Evolutionary conservation across 2,329 filamentous ascomycete species (phyloP).

Genomic region (Lasiodiplodia sp.): DNA sequence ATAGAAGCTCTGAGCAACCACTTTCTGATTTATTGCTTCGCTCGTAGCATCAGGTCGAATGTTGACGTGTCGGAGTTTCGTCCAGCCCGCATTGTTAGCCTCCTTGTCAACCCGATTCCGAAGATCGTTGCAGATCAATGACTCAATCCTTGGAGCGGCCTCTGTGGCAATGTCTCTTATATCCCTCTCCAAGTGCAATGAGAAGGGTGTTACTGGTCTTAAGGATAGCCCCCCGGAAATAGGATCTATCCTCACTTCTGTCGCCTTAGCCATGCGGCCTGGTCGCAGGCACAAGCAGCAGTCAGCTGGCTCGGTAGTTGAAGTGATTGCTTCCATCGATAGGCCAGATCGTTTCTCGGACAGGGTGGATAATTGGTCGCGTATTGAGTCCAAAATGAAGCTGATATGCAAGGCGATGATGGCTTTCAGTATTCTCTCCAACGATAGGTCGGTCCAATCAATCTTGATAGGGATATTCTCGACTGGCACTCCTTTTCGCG

Average conservation of each 20-base stretch:
- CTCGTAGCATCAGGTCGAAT: slow-evolving; percentile 49
- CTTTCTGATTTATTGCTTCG: slow-evolving; percentile 56
- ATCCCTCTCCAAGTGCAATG: slow-evolving; percentile 64
- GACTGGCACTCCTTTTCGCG: slow-evolving; percentile 80
- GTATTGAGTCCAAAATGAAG: slow-evolving; percentile 72
- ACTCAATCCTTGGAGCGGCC: slow-evolving; percentile 65
- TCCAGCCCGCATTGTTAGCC: slow-evolving; percentile 72
- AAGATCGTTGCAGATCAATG: slow-evolving; percentile 67
- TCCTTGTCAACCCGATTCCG: slow-evolving; percentile 68
- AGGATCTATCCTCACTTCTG: slow-evolving; percentile 74
- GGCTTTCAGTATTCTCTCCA: slow-evolving; percentile 75
- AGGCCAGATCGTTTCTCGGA: slow-evolving; percentile 66
- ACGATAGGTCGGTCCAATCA: slow-evolving; percentile 71
- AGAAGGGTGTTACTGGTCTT: slow-evolving; percentile 59
- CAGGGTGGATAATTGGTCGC: slow-evolving; percentile 65
- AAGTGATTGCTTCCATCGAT: slow-evolving; percentile 64
- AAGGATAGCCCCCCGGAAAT: slow-evolving; percentile 79
- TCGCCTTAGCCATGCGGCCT: slow-evolving; percentile 62
- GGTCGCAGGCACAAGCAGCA: slow-evolving; percentile 75
- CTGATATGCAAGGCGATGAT: slow-evolving; percentile 79
- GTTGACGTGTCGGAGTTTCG: slow-evolving; percentile 50
- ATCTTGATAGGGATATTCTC: slow-evolving; percentile 71
- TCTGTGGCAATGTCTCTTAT: slow-evolving; percentile 69
- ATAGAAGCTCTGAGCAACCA: slow-evolving; percentile 72
- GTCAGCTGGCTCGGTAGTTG: slow-evolving; percentile 67